These are phyloP conservation scores for Pythium myriotylum DNA, from an alignment of 352 stramenopile species.

Conservation along the genomic window DNA sequence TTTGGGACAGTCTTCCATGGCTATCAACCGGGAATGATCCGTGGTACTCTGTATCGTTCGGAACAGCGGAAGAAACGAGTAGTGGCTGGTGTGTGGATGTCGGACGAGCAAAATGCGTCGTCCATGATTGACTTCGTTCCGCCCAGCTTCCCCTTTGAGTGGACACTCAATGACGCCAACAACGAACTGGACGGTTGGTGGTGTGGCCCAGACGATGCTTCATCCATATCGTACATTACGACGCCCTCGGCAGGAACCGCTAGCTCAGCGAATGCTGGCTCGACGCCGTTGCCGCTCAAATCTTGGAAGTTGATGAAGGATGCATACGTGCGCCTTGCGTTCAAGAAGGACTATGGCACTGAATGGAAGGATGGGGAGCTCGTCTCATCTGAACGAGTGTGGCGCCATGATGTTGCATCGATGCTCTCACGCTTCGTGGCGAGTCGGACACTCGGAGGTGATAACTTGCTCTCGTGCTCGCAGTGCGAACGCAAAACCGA, in stretches of 20 bases:
- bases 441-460: conserved; percentile 74
- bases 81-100: conserved; percentile 70
- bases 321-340: conserved; percentile 83
- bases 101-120: conserved; percentile 41
- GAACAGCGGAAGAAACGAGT: conserved; percentile 30
- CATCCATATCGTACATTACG: conserved; percentile 15
- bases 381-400: conserved; percentile 84
- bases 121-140: conserved; percentile 68
- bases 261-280: conserved; percentile 8
- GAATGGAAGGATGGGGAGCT: conserved; percentile 82
- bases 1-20: conserved; percentile 78
- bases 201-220: conserved; percentile 49
- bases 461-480: conserved; percentile 78
- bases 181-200: conserved; percentile 80
- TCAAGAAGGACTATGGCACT: conserved; percentile 90
- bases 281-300: conserved; percentile 15
- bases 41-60: conserved; percentile 51
- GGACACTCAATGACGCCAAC: conserved; percentile 48
- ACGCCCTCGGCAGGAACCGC: neutral
- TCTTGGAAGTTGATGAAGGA: conserved; percentile 84
- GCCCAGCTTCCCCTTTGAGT: conserved; percentile 70
- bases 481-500: conserved; percentile 78
- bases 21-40: conserved; percentile 59
- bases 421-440: conserved; percentile 84
- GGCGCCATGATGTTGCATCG: conserved; percentile 78